Evolutionary conservation across 257 asterid species (phyloP), one percentile per base, ranked within the genome.

Genomic region (Solanum pimpinellifolium): DNA sequence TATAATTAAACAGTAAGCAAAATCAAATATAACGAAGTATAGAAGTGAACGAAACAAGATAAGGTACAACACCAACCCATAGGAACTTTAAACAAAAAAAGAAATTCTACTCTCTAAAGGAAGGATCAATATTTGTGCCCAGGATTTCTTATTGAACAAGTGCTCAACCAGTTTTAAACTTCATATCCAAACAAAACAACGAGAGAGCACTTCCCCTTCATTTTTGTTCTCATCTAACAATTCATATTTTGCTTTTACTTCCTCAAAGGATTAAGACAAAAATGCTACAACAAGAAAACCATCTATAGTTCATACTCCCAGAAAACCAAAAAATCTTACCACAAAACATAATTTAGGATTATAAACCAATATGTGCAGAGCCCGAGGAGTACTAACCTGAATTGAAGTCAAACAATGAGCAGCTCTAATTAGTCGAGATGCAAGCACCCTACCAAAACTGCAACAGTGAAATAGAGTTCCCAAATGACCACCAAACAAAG

Each of bases 341-440:
- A 10, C 27, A 41, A 66, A 72, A 66, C 23, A 39, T 39, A 27
- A 80, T 39, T 80, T 81, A 49, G 33, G 31, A 60, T 70, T 84
- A 31, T 77, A 84, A 62, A 42, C 13, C 60, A 85, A 85, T 49
- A 49, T 72, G 83, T 80, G 85, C 62, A 18, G 56, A 85, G 60
- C 68, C 62, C 49, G 65, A 88, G 18, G 88, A 84, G 23, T 77
- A 89, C 93, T 86, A 89, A 95, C 99, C 98, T 97, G 99, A 91
- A 97, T 95, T 33, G 99, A 95, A 78, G 99, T 97, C 91, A 97
- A 94, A 90, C 99, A 97, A 92, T 97, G 99, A 89, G 99, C 99
- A 84, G 99, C 99, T 93, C 98, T 95, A 86, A 97, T 94, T 14
- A 98, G 96, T 81, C 99, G 93, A 70, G 99, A 97, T 78, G 94